Percentiles rank a stretch among this genome's conserved stretches.
Evolutionary conservation across 345 rosid genomes (phyloP).

Genomic region (Eucalyptus regnans): DNA sequence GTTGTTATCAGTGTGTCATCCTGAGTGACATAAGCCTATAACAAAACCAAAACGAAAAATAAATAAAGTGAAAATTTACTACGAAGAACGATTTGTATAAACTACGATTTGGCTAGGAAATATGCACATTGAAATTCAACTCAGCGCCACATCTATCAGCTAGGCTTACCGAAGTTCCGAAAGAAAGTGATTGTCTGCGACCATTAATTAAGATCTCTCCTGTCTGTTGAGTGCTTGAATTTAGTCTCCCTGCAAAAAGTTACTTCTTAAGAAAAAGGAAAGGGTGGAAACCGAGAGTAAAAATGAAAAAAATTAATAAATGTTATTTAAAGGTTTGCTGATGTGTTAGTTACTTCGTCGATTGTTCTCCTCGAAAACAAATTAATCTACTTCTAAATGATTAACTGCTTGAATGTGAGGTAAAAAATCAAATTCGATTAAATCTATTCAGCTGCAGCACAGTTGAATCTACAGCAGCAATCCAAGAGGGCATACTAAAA

Average conservation of each 20-base stretch:
- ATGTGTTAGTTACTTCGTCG: background rate
- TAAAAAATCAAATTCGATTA: background rate
- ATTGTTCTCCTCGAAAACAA: background rate
- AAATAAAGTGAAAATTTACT: background rate
- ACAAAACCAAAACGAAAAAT: background rate
- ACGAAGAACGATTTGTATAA: background rate
- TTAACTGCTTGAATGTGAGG: background rate
- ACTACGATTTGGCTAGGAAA: background rate
- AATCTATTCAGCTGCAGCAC: background rate
- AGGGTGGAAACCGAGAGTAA: background rate
- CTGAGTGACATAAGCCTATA: background rate
- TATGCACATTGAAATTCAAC: background rate
- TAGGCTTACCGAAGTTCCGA: background rate
- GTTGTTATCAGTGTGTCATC: background rate
- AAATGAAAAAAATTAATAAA: background rate
- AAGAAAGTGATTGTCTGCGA: conserved; percentile 9
- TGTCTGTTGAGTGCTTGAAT: conserved; percentile 4
- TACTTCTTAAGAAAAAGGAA: background rate
- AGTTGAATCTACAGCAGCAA: background rate
- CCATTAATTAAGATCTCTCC: conserved; percentile 41
- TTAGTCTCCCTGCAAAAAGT: background rate
- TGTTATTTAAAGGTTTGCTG: background rate
- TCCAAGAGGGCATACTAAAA: background rate
- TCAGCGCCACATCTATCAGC: background rate
- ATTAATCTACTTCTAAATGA: background rate